Base-by-base conservation (phyloP, 352 stramenopile genomes). In the Phytophthora ramorum region DNA sequence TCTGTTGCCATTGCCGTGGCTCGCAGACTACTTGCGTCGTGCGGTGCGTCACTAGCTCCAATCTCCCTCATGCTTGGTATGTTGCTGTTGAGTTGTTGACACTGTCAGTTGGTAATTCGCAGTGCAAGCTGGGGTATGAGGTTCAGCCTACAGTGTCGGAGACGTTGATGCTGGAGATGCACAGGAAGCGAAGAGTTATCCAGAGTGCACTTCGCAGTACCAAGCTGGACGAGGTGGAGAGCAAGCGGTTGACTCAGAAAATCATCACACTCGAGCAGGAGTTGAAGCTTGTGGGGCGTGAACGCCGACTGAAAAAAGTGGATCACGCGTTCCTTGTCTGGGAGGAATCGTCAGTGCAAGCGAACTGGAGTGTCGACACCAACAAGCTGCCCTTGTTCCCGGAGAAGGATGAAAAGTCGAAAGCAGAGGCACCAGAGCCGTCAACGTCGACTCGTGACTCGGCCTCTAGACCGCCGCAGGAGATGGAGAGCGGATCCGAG, bases 171-270 rank as follows among this genome's bases (percentile, higher is more conserved):
- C 58, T 79, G 12, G 81, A 92, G 47, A 90, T 90, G 75, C 83
- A 92, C 71, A 86, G 79, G 55, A 92, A 90, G 61, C 79, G 81
- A 14, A 69, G 81, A 19, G 66, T 88, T 26, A 89, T 92, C 40
- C 77, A 92, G 48, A 76, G 73, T 51, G 59, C 78, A 14, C 66
- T 88, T 45, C 50, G 69, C 8, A 75, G 83, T 53, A 92, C 78
- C 9, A 83, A 81, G 63, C 70, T 76, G 24, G 30, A 88, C 7
- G 73, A 89, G 37, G 22, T 63, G 5, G 75, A 83, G 34, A 80
- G 69, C 62, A 90, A 89, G 47, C 66, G 70, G 16, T 44, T 88
- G 12, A 88, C 88, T 44, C 66, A 37, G 9, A n/a, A 41, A 9
- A 83, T 88, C 19, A 58, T 81, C 4, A 5, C 7, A 0, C 58